Evolutionary conservation across 2,329 filamentous ascomycete species (phyloP).

Genomic region (Calonectria honghensis): DNA sequence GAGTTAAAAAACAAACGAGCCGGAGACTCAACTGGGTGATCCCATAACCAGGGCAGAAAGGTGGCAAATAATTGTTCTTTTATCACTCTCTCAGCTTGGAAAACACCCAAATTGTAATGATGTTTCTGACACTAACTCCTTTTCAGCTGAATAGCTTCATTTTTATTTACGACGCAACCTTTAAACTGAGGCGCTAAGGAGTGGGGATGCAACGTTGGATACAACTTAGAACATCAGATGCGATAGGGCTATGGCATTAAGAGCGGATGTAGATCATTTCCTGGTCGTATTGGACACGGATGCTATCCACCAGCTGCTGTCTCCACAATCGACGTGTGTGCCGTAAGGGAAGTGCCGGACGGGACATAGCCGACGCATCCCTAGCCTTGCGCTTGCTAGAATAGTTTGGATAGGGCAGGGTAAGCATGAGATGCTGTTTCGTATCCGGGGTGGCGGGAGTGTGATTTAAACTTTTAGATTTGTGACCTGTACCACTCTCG

Average conservation of each 20-base stretch:
- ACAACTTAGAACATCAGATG: neutral
- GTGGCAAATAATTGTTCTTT: neutral
- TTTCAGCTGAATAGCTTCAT: neutral
- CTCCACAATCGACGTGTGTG: neutral
- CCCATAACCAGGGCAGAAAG: too few species aligned
- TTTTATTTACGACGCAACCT: neutral
- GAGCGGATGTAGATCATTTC: neutral
- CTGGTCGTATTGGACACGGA: neutral
- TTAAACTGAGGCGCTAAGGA: neutral
- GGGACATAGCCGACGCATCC: neutral
- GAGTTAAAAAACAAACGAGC: too few species aligned
- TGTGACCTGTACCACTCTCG: neutral
- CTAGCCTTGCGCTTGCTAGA: neutral
- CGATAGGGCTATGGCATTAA: neutral
- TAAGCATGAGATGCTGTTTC: neutral
- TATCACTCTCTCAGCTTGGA: too few species aligned
- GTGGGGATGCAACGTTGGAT: neutral
- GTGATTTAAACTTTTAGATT: neutral
- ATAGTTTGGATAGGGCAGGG: neutral
- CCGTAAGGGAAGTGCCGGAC: neutral
- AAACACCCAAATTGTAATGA: neutral
- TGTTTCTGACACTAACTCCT: neutral
- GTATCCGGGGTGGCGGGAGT: neutral
- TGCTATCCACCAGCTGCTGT: neutral
- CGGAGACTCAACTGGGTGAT: too few species aligned